Base-by-base conservation (phyloP, 2,329 filamentous ascomycete species). In the Colletotrichum lupini region DNA sequence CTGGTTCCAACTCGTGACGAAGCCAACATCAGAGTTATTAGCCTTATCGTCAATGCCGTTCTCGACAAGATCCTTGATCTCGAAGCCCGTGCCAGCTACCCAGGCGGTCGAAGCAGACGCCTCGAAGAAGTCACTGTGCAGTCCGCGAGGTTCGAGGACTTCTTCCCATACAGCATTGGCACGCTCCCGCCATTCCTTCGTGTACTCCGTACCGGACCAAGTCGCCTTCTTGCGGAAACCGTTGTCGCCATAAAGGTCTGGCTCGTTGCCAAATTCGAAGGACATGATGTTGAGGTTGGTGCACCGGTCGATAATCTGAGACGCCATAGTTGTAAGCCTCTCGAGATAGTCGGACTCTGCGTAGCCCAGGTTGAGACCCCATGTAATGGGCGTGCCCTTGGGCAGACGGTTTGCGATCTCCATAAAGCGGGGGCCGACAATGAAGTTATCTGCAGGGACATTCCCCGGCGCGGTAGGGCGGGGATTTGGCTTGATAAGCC, bases 311-410 rank as follows among this genome's bases (percentile, higher is more conserved):
- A 73, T 65, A 49, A 73, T 65, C 52, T 73, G 59, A 7, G 70
- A 59, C 4, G 56, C 70, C 70, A 73, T 73, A 12, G 70, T 73
- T 11, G 67, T 65, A 5, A 73, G 55, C 60, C 30, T 53, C n/a
- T 73, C 60, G 56, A 73, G 52, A 55, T 73, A 65, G 55, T 73
- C 70, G 42, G 66, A 46, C 60, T 73, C 60, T 37, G 19, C 30
- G 22, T 73, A 73, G 11, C 55, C 70, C n/a, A 73, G n/a, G 49
- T 73, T 73, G 35, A 73, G 49, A 11, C 70, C 70, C 70, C 70
- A 73, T 3, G 67, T 70, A 14, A 73, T 19, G 22, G 70, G 70
- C 11, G 70, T 73, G 16, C 70, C 70, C 22, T 70, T 70, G 5
- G 70, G 70, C 53, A 73, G 26, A 19, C 70, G 70, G 28, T 73